A percentile compares a stretch with the other conserved stretches of the same genome.
phyloP scores from a whole-genome alignment of 2,329 filamentous ascomycete genomes.

The Pseudocercospora vitis region DNA sequence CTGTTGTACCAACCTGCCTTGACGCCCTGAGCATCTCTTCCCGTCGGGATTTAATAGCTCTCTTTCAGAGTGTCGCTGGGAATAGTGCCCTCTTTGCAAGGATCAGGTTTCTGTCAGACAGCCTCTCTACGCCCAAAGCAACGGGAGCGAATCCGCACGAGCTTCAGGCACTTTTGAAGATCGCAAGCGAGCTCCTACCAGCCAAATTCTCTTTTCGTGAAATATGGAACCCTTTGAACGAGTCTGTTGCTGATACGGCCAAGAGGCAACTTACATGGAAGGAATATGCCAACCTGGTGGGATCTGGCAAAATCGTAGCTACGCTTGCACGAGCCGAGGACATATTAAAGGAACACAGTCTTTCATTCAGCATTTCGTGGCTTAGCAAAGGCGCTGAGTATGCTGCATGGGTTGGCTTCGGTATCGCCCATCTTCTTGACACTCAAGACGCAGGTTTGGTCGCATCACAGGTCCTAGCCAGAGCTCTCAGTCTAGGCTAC shows the following conservation, averaged over 20 bases:
- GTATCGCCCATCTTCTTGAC: conserved; percentile 50
- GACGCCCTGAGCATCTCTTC: conserved; percentile 51
- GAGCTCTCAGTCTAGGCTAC: conserved; percentile 70
- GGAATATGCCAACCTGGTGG: conserved; percentile 60
- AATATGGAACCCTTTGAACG: conserved; percentile 49
- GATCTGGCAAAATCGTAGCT: conserved; percentile 61
- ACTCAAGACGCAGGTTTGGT: conserved; percentile 26
- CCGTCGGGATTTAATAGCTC: conserved; percentile 57
- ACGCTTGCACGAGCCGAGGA: conserved; percentile 60
- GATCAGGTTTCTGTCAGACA: conserved; percentile 49
- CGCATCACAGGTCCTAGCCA: conserved; percentile 51
- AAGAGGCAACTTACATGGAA: conserved; percentile 61
- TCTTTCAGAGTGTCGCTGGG: conserved; percentile 71
- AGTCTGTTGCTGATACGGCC: conserved; percentile 42
- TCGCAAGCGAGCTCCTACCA: conserved; percentile 47
- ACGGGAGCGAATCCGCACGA: background rate
- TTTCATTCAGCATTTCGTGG: conserved; percentile 57
- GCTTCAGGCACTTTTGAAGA: conserved; percentile 43
- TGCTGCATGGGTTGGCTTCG: conserved; percentile 68
- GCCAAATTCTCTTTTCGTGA: conserved; percentile 44
- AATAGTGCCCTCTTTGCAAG: conserved; percentile 74
- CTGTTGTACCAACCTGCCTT: conserved; percentile 84
- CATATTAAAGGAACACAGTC: conserved; percentile 41
- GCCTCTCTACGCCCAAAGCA: background rate
- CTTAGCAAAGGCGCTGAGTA: conserved; percentile 64